Evolutionary conservation across 1,284 basidiomycete species (phyloP).

Genomic region (Anthracocystis walkeri): DNA sequence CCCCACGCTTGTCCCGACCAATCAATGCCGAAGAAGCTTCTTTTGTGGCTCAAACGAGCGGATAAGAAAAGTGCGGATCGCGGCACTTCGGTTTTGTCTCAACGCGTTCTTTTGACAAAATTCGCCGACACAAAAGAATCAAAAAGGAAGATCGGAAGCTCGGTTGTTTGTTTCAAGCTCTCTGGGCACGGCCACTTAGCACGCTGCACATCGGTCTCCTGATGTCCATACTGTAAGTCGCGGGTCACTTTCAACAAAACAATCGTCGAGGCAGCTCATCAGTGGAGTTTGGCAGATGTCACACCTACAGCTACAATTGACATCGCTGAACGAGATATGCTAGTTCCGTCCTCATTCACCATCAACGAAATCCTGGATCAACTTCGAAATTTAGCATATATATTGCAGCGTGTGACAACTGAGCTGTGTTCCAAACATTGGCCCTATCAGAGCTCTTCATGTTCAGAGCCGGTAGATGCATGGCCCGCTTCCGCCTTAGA

Average conservation of each 20-base stretch:
- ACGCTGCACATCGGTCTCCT: too few relatives aligned
- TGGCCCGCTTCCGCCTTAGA: background rate
- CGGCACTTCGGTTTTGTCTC: conserved; percentile 25
- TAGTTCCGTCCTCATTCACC: too few relatives aligned
- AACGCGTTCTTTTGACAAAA: conserved; percentile 8
- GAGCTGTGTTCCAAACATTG: background rate
- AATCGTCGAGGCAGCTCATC: too few relatives aligned
- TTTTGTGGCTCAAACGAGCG: background rate
- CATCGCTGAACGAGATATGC: too few relatives aligned
- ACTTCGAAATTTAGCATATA: background rate
- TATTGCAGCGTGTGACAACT: conserved; percentile 1
- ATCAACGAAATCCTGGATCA: too few relatives aligned
- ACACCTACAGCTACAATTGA: too few relatives aligned
- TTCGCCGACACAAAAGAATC: conserved; percentile 17
- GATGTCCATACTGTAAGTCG: too few relatives aligned
- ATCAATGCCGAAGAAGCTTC: background rate
- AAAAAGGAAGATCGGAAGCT: conserved; percentile 35
- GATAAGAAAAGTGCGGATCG: conserved; percentile 12
- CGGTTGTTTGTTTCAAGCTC: conserved; percentile 8
- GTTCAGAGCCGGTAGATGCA: background rate
- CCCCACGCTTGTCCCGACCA: background rate
- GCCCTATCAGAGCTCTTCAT: conserved; percentile 21
- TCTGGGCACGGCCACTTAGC: too few relatives aligned
- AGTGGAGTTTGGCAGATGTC: too few relatives aligned
- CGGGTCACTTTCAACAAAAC: too few relatives aligned